phyloP scores from a whole-genome alignment of 805 yeast species.

The Babjeviella inositovora region DNA sequence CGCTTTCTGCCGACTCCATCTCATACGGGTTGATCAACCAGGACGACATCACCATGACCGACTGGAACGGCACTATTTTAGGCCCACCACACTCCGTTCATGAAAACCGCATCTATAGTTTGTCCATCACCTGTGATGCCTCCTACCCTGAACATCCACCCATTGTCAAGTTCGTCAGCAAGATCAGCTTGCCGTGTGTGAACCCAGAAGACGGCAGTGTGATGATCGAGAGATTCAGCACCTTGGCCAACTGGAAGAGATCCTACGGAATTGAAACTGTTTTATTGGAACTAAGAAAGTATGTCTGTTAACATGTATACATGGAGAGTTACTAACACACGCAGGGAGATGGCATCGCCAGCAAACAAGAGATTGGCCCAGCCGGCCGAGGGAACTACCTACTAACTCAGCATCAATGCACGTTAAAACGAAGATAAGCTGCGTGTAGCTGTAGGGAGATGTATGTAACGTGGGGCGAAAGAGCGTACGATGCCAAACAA shows the following conservation, averaged over 20 bases:
- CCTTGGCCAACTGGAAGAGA: slow-evolving; percentile 75
- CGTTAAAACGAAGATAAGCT: too few species aligned
- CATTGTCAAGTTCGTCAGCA: slow-evolving; percentile 59
- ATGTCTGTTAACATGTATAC: slow-evolving; percentile 1
- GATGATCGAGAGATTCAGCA: slow-evolving; percentile 31
- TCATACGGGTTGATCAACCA: slow-evolving; percentile 86
- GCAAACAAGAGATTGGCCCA: slow-evolving; percentile 75
- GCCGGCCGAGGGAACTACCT: slow-evolving; percentile 80
- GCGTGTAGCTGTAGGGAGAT: neutral
- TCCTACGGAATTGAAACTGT: slow-evolving; percentile 90
- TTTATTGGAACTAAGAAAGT: slow-evolving; percentile 69
- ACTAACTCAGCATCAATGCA: slow-evolving; percentile 8
- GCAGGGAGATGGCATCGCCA: slow-evolving; percentile 64
- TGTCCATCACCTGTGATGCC: slow-evolving; percentile 69
- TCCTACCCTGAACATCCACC: slow-evolving; percentile 89
- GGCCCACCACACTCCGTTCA: slow-evolving; percentile 91
- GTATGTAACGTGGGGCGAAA: neutral
- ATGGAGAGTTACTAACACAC: slow-evolving; percentile 1
- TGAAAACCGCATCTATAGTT: slow-evolving; percentile 84
- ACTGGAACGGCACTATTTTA: slow-evolving; percentile 95
- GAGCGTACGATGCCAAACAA: too few species aligned
- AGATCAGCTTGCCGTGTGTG: slow-evolving; percentile 88
- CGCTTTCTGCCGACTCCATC: slow-evolving; percentile 91
- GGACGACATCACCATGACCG: slow-evolving; percentile 84
- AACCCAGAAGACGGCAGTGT: slow-evolving; percentile 39